Conservation (phyloP, 192 early-diverging fungal species). For the Backusella morwellensis region DNA sequence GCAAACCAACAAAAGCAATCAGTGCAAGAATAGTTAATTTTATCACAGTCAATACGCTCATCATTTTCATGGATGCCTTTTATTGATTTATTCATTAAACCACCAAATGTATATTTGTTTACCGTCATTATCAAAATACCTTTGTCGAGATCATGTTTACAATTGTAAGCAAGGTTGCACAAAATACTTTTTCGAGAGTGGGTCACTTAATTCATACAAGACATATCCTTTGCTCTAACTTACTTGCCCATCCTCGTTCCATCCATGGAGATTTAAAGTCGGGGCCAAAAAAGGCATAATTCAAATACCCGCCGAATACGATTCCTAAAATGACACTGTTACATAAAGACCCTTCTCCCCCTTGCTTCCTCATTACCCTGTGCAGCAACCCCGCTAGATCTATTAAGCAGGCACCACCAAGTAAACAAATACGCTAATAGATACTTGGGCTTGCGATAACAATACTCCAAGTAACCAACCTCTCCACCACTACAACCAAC, state of each 20-base stretch:
- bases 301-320: slow-evolving; percentile 31
- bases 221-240: background rate
- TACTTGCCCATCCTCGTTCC: slow-evolving; percentile 30
- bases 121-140: background rate
- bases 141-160: slow-evolving; percentile 28
- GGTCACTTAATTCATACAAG: too few species aligned
- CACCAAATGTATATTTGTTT: background rate
- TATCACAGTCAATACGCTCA: slow-evolving; percentile 23
- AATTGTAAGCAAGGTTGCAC: slow-evolving; percentile 17
- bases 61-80: slow-evolving; percentile 20
- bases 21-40: slow-evolving; percentile 22
- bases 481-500: slow-evolving; percentile 19
- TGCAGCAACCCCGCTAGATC: slow-evolving; percentile 15
- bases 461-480: slow-evolving; percentile 28
- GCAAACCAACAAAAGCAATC: slow-evolving; percentile 13
- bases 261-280: slow-evolving; percentile 16
- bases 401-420: slow-evolving; percentile 18
- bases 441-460: slow-evolving; percentile 21
- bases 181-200: slow-evolving; percentile 11
- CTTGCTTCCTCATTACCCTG: slow-evolving; percentile 4
- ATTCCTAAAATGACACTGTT: slow-evolving; percentile 9
- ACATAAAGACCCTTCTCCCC: background rate
- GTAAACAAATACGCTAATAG: slow-evolving; percentile 26
- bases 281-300: slow-evolving; percentile 19
- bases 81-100: background rate